Base-by-base conservation (phyloP, 2,329 filamentous ascomycete genomes). In the Phialocephala subalpina region DNA sequence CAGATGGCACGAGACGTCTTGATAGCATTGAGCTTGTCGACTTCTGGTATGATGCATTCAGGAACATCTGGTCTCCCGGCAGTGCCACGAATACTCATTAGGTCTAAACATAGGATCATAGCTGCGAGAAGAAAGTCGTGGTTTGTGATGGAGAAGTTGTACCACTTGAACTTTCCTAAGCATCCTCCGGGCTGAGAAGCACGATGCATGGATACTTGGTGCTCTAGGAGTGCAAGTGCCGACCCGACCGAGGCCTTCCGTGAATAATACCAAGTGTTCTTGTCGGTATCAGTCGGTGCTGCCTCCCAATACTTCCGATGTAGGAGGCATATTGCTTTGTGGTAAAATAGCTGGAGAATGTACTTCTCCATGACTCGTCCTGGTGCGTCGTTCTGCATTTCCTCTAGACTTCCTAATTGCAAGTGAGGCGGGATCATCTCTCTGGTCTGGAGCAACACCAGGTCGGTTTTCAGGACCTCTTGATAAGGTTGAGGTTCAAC, bases 61-160 rank as follows among this genome's bases (percentile, higher is more conserved):
- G 62, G 53, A 16, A 67, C 49, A 25, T 45, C 42, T 8, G 18
- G 36, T n/a, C 25, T 18, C 9, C 20, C n/a, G 5, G 49, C 52
- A 0, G 33, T 33, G n/a, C 49, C 25, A n/a, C 59, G 62, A 27
- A 67, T 67, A 35, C 59, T 69, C 62, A 72, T 70, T 2, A 74
- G n/a, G 61, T 73, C 70, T 35, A 90, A 76, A 67, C 86, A 89
- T 4, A 90, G 72, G 11, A 90, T 81, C 82, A 88, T 87, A 64
- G 85, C 83, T 0, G 87, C 87, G 1, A 90, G 81, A 55, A 90
- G 76, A 60, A 87, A 90, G 72, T 90, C 87, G 61, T 89, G 86
- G 63, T 86, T 82, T 12, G 83, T 82, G 6, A 90, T 77, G 0
- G 84, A 84, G 4, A 83, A 84, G 27, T 88, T 75, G 69, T 88